Conservation (phyloP, 345 rosid species). For the Stellera chamaejasme region DNA sequence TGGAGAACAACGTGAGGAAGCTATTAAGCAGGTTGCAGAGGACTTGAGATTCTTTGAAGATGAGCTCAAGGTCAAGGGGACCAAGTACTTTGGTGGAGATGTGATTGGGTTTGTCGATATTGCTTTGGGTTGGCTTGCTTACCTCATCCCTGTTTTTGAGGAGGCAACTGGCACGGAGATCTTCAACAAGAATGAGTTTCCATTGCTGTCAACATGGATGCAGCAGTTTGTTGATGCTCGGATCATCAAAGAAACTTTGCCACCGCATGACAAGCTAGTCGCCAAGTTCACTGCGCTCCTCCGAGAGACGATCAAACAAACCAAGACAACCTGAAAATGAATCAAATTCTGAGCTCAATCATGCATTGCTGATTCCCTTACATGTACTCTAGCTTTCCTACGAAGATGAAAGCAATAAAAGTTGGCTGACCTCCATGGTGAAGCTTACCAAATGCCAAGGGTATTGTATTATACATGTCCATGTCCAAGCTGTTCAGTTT, state of each 20-base stretch:
- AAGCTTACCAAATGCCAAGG: too few relatives aligned
- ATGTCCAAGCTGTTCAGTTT: too few relatives aligned
- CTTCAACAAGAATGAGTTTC: slow-evolving; percentile 17
- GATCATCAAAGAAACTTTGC: slow-evolving; percentile 22
- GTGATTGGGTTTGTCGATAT: slow-evolving; percentile 26
- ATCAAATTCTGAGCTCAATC: too few relatives aligned
- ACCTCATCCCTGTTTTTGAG: slow-evolving; percentile 17
- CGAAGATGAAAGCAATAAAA: too few relatives aligned
- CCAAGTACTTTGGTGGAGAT: slow-evolving; percentile 36
- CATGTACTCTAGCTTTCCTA: too few relatives aligned
- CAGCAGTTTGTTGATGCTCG: slow-evolving; percentile 16
- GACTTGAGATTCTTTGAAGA: slow-evolving; percentile 25
- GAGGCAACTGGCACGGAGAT: slow-evolving; percentile 16
- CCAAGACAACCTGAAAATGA: too few relatives aligned
- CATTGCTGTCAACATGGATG: slow-evolving; percentile 23
- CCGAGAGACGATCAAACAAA: neutral
- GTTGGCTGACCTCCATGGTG: too few relatives aligned
- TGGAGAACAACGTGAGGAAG: slow-evolving; percentile 23
- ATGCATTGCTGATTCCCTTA: too few relatives aligned
- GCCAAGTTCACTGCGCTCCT: slow-evolving; percentile 15
- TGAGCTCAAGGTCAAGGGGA: slow-evolving; percentile 23
- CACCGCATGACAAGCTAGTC: slow-evolving; percentile 27
- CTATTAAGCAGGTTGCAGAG: slow-evolving; percentile 5
- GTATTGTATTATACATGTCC: too few relatives aligned
- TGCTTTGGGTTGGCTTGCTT: slow-evolving; percentile 29